Conservation (phyloP, 768 basidiomycete species). For the Rhodotorula kratochvilovae region DNA sequence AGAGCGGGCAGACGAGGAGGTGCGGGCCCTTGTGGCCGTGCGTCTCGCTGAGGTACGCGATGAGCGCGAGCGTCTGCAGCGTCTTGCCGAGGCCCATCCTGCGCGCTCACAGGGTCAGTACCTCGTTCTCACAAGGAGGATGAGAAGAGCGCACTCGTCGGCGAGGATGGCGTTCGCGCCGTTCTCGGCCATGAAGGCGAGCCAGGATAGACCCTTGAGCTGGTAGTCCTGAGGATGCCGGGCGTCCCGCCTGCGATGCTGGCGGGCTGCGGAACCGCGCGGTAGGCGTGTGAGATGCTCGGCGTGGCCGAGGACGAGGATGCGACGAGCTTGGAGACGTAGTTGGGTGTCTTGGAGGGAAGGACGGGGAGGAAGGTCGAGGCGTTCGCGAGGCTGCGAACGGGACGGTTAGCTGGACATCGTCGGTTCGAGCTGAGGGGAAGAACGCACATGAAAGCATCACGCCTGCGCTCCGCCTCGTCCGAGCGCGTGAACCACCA, state of each 20-base stretch:
- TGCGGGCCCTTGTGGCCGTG: constrained; percentile 59
- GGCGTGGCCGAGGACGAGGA: not conserved
- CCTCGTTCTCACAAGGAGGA: not conserved
- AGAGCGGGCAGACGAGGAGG: constrained; percentile 68
- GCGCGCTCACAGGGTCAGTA: not conserved
- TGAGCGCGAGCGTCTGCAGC: constrained; percentile 60
- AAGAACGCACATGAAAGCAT: constrained; percentile 21
- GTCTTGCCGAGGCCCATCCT: constrained; percentile 68
- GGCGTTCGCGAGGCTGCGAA: constrained; percentile 9
- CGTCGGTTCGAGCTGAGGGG: not conserved
- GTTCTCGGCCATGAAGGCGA: constrained; percentile 65
- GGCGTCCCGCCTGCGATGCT: constrained; percentile 50
- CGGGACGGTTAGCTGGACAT: not conserved
- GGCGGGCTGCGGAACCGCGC: constrained; percentile 54
- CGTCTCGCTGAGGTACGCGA: constrained; percentile 63
- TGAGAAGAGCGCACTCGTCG: constrained; percentile 55
- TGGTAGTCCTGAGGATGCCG: constrained; percentile 69
- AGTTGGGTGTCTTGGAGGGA: not conserved
- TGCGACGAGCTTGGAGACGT: constrained; percentile 11
- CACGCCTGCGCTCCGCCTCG: constrained; percentile 8
- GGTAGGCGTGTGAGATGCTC: constrained; percentile 47
- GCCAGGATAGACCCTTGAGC: constrained; percentile 63
- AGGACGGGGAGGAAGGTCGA: constrained; percentile 6
- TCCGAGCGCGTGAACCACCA: not conserved
- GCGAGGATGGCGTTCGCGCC: constrained; percentile 70